Evolutionary conservation across 495 filamentous ascomycete species (phyloP), one percentile per base, ranked within the genome.

Genomic region (Penicillium canariense): DNA sequence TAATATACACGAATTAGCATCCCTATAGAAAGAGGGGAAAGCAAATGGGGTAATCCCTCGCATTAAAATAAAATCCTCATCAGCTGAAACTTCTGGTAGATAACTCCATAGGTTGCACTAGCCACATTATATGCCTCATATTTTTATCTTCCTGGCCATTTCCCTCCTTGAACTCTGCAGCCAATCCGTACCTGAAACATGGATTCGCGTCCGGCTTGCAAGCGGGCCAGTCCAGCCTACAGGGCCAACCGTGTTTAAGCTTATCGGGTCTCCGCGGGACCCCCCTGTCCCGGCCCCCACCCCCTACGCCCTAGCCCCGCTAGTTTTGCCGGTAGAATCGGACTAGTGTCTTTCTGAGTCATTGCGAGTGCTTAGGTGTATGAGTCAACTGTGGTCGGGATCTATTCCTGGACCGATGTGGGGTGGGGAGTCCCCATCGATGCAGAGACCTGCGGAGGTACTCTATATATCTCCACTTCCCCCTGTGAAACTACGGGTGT

Each of bases 221-320:
- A 50, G 25, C 3, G 0, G 51, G 14, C 42, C 51, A 44, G 44
- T 45, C 50, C 50, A 52, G 34, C 50, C 30, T 25, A n/a, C 48
- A 14, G 3, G 20, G 4, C 20, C 20, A 25, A 23, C 38, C 38
- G 25, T 14, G 10, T 22, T 25, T 2, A 23, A 7, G 10, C 17
- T 23, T 40, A 23, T 23, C 9, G 38, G 3, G 23, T 40, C 9
- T 40, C 38, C 38, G 2, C 7, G 9, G 2, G 38, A 23, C 10
- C n/a, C n/a, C n/a, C n/a, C n/a, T n/a, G n/a, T n/a, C n/a, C n/a
- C n/a, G n/a, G n/a, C n/a, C n/a, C n/a, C n/a, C n/a, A n/a, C n/a
- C n/a, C n/a, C n/a, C n/a, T n/a, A n/a, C n/a, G n/a, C n/a, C n/a
- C n/a, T n/a, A n/a, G n/a, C n/a, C n/a, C n/a, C n/a, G n/a, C n/a